phyloP scores from a whole-genome alignment of 371 early-diverging fungal species.

The Mucor lusitanicus region DNA sequence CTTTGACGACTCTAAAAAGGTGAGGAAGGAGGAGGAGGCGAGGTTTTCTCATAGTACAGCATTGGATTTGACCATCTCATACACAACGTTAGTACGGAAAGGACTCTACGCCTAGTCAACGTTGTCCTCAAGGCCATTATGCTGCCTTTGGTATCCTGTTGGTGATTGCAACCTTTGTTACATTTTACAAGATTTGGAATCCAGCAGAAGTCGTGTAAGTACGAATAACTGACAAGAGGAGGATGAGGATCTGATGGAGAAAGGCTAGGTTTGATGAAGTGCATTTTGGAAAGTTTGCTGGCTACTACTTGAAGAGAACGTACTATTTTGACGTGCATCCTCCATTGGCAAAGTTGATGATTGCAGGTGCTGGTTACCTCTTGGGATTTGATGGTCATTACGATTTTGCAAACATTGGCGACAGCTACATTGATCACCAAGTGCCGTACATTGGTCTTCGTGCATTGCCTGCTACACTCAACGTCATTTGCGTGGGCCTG shows the following conservation, averaged over 20 bases:
- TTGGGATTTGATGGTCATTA: conserved; percentile 94
- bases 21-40: too few relatives aligned
- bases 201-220: conserved; percentile 19
- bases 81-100: conserved; percentile 4
- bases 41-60: too few relatives aligned
- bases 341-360: conserved; percentile 97
- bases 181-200: conserved; percentile 20
- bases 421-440: conserved; percentile 82
- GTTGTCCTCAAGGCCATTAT: not conserved
- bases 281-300: conserved; percentile 99
- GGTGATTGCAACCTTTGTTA: conserved; percentile 2
- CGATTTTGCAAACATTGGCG: conserved; percentile 92
- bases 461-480: conserved; percentile 78
- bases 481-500: conserved; percentile 78
- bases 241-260: conserved; percentile 42
- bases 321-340: conserved; percentile 99
- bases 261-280: conserved; percentile 85
- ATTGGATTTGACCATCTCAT: too few relatives aligned
- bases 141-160: not conserved
- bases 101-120: conserved; percentile 7
- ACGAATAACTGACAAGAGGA: conserved; percentile 46
- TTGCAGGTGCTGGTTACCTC: conserved; percentile 84
- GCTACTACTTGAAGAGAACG: conserved; percentile 88
- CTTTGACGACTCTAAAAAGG: conserved; percentile 29
- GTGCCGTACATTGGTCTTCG: conserved; percentile 92